These are phyloP conservation scores for Tolypocladium sp. DNA, from an alignment of 2,329 filamentous ascomycete genomes.

Conservation along the genomic window DNA sequence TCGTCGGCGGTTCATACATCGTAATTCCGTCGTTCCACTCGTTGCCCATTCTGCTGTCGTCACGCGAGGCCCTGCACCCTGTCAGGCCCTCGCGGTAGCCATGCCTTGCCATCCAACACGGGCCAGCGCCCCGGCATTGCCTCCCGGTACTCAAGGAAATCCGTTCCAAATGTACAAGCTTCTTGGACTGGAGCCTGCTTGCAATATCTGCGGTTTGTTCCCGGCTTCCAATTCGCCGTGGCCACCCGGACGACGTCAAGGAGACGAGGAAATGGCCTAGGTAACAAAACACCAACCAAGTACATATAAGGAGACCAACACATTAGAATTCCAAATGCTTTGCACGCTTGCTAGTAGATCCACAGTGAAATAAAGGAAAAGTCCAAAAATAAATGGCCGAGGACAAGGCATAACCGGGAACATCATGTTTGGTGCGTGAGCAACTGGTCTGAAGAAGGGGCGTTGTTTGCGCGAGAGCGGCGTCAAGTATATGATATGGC, in stretches of 20 bases:
- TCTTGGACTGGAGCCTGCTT: not conserved
- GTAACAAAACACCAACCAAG: not conserved
- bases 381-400: constrained; percentile 2
- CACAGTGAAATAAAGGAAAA: constrained; percentile 2
- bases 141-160: not conserved
- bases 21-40: not conserved
- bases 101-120: not conserved
- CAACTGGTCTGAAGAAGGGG: constrained; percentile 1
- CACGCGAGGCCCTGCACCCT: not conserved
- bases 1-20: not conserved
- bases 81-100: not conserved
- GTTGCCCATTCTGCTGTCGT: not conserved
- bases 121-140: not conserved
- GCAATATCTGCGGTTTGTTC: not conserved
- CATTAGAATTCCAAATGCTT: not conserved
- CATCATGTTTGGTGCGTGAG: constrained; percentile 2
- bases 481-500: not conserved
- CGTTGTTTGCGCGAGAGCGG: not conserved
- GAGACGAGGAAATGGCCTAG: not conserved
- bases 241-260: not conserved
- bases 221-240: not conserved
- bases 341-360: constrained; percentile 3
- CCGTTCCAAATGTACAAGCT: constrained; percentile 2
- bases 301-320: not conserved
- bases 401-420: constrained; percentile 3